Evolutionary conservation across 257 asterid genomes (phyloP), one percentile per base, ranked within the genome.

Genomic region (Buddleja alternifolia): DNA sequence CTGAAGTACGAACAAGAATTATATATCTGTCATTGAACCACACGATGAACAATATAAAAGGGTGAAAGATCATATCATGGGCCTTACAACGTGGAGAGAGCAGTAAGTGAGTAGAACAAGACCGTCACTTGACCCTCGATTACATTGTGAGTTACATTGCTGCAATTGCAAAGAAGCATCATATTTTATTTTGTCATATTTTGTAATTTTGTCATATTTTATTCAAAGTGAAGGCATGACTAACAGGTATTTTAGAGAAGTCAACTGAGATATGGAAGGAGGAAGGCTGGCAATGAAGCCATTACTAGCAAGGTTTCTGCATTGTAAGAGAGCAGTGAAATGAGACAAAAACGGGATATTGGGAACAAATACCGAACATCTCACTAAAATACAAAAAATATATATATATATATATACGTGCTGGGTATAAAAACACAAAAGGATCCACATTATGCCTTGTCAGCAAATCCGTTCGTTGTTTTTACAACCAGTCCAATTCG

Each of bases 221-320:
- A n/a, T n/a, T 29, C 34, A 2, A 29, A 29, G 34, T 29, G 5
- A 29, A 29, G 34, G 34, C 34, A 29, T 29, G 34, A 67, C 54
- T 21, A 15, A 37, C 12, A 8, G 63, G 5, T 48, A 39, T 1
- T 63, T 73, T 7, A 93, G 96, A 64, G 95, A 77, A 48, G 63
- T 69, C 97, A 88, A 81, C 73, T 12, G 62, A 0, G 96, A 84
- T 70, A 93, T 67, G 52, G 96, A 86, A 75, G 84, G 87, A 7
- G 96, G 99, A 62, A 93, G 77, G 64, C 52, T 81, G 60, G 83
- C 90, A 50, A 6, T 89, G 84, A 90, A 93, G 80, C 80, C 78
- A 51, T 80, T 79, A 36, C 71, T 73, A 40, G 97, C 99, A 59
- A 93, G 89, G 76, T 86, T 90, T 65, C 99, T 93, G 96, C 78